phyloP scores from a whole-genome alignment of 228 moss, liverwort and hornwort species.

The Sphagnum fallax region DNA sequence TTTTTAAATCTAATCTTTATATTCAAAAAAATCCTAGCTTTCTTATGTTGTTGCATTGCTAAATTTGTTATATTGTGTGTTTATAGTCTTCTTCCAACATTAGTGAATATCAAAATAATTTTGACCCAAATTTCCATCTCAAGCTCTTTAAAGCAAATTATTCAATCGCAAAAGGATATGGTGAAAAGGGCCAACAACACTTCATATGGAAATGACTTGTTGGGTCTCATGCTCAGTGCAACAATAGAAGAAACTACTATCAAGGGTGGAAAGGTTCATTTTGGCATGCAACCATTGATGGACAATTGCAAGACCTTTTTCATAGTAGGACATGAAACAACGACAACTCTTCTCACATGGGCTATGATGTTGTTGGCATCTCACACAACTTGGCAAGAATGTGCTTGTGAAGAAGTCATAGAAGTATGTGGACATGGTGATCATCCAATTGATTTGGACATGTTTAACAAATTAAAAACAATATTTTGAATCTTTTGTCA shows the following conservation, averaged over 20 bases:
- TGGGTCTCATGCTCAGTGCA: constrained; percentile 15
- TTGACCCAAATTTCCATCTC: background rate
- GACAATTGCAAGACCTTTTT: constrained; percentile 21
- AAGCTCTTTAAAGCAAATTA: background rate
- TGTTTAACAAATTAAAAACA: too few species aligned
- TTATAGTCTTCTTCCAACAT: too few species aligned
- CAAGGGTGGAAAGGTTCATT: background rate
- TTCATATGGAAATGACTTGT: constrained; percentile 12
- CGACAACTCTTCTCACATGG: constrained; percentile 15
- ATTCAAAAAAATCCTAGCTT: too few species aligned
- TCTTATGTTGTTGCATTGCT: too few species aligned
- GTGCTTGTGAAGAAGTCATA: too few species aligned
- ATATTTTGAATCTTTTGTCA: too few species aligned
- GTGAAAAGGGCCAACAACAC: background rate
- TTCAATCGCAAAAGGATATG: background rate
- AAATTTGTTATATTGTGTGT: too few species aligned
- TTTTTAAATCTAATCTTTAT: too few species aligned
- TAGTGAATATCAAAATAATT: too few species aligned
- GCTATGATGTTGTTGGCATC: constrained; percentile 15
- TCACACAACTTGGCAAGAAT: constrained; percentile 25
- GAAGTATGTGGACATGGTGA: too few species aligned
- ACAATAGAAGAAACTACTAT: constrained; percentile 10
- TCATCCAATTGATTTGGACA: too few species aligned
- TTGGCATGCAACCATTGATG: constrained; percentile 8
- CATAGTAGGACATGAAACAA: constrained; percentile 22